Evolutionary conservation across 208 protist genomes (phyloP), one percentile per base, ranked within the genome.

Genomic region (Trypanosomatidae sp.): DNA sequence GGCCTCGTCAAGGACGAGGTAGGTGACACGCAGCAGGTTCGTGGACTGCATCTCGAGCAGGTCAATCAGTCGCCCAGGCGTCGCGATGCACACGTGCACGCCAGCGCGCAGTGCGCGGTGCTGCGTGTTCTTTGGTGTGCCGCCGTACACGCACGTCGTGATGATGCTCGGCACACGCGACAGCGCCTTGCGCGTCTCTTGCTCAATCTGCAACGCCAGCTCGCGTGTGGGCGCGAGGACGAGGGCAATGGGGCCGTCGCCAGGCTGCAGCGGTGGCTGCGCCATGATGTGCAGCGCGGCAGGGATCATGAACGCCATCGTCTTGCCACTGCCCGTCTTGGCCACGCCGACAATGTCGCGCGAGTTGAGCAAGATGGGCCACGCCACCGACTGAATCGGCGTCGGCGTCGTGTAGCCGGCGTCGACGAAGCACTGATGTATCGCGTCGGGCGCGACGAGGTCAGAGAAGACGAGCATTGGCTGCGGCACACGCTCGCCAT

Each of bases 1-100:
- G 5, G 95, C 96, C 67, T 99, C 97, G 56, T 99, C 97, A 11
- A 99, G 65, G 19, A 98, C 96, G 6, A 99, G 75, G 64, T 97
- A 98, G 43, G 88, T 97, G 60, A 96, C 94, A 39, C 95, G 92
- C 48, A 95, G 92, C 10, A 99, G 68, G 62, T 98, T 96, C 1
- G 97, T 61, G 48, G 87, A 82, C 56, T 48, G 46, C 44, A 16
- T 51, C 43, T 99, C 84, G 2, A 98, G 62, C 40, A 95, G 76
- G 60, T 99, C 97, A 38, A 96, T 89, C 8, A 99, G 68, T 24
- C 98, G 79, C 15, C 97, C 97, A 0, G 97, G 97, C 0, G 96
- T 98, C 6, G 94, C 96, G 54, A 98, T 88, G 43, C 82, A 66
- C 43, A 95, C 79, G 41, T 89, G 76, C 8, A 78, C 73, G 21